phyloP scores from a whole-genome alignment of 129 eudicot species.

The Lonicera japonica region DNA sequence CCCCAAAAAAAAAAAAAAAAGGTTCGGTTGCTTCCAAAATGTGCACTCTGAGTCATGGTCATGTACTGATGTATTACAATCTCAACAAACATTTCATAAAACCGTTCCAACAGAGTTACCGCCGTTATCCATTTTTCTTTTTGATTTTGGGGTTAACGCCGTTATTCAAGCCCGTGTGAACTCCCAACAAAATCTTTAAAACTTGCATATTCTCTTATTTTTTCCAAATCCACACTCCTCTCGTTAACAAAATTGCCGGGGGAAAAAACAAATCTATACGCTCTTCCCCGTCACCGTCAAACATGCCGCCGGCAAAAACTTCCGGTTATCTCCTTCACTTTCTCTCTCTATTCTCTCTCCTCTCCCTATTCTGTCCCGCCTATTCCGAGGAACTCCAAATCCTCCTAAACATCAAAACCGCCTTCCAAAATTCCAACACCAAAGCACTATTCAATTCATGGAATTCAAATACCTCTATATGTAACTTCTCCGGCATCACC shows the following conservation, averaged over 20 bases:
- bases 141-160: background rate
- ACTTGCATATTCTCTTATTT: background rate
- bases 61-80: too few relatives aligned
- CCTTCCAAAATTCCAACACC: slow-evolving; percentile 42
- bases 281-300: slow-evolving; percentile 5
- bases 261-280: background rate
- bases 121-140: background rate
- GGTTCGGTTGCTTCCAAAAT: background rate
- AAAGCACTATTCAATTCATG: slow-evolving; percentile 53
- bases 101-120: background rate
- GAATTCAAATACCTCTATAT: slow-evolving; percentile 21
- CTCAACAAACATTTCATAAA: background rate
- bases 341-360: slow-evolving; percentile 14
- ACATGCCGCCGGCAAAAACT: slow-evolving; percentile 28
- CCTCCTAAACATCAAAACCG: slow-evolving; percentile 42
- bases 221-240: background rate
- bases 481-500: slow-evolving; percentile 54
- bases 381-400: slow-evolving; percentile 31
- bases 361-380: slow-evolving; percentile 27
- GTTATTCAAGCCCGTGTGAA: background rate
- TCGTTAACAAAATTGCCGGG: too few relatives aligned
- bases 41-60: background rate
- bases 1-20: background rate
- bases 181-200: too few relatives aligned
- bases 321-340: slow-evolving; percentile 11